Base-by-base conservation (phyloP, 2,329 filamentous ascomycete genomes). In the Penicillium corylophilum region DNA sequence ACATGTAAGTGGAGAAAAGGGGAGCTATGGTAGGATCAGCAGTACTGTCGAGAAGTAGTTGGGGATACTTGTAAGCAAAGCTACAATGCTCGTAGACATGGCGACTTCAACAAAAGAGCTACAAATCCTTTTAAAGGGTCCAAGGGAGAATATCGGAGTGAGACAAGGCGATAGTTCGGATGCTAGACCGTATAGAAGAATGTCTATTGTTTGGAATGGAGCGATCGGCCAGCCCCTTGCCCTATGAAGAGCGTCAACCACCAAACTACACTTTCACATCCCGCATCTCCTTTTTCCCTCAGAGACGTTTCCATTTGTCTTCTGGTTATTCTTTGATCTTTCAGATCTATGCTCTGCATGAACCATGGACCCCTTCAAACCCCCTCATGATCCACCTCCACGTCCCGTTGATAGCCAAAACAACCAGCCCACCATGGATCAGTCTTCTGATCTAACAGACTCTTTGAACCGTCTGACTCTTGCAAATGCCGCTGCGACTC, bases 301-400 rank as follows among this genome's bases (percentile, higher is more conserved):
- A 46, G 36, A 28, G 38, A 29, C 20, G 5, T 40, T 44, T 7
- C 29, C 3, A 13, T 4, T 12, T 28, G 12, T 23, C 20, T 41
- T 40, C 4, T 50, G 29, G 29, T 51, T 36, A 46, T 47, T 42
- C 38, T 46, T 44, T 29, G 9, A 61, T 61, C 56, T 48, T 13
- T 9, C 9, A n/a, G 46, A 51, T 48, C 50, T 51, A 54, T 55
- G 57, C 51, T 55, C 56, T 42, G 53, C 28, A 40, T 51, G 50
- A 60, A 64, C 60, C 50, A 70, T 70, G 66, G 62, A 69, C 45
- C 61, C 67, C 60, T 64, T 62, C 55, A 65, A 62, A 41, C 48
- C 50, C 52, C 42, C 40, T 51, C 50, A 62, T 60, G 63, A 61
- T 53, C 58, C 60, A 41, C 60, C 55, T 54, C 58, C 60, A 41